Evolutionary conservation across 176 grass and related monocot species (phyloP).

Genomic region (Avena insularis): DNA sequence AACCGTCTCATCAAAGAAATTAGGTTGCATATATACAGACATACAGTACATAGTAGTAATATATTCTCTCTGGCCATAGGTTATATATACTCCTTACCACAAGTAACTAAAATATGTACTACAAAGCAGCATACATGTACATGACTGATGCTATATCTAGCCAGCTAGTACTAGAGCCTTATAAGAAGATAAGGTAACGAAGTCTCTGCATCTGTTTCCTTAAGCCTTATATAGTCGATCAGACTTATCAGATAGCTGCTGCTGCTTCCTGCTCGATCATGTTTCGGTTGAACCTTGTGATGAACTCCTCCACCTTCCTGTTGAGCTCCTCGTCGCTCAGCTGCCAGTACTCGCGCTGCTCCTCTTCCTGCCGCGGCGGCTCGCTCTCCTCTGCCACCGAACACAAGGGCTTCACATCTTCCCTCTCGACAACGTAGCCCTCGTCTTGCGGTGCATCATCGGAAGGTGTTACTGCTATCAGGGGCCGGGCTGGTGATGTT

Average conservation of each 20-base stretch:
- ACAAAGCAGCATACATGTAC: not conserved
- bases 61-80: not conserved
- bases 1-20: not conserved
- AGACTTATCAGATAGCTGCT: not conserved
- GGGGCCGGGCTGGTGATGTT: not conserved
- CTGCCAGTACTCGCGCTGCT: slow-evolving; percentile 58
- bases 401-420: slow-evolving; percentile 26
- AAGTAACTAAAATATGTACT: not conserved
- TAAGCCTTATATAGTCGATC: not conserved
- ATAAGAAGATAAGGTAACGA: not conserved
- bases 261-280: slow-evolving; percentile 60
- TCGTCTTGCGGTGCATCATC: not conserved
- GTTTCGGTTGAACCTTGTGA: slow-evolving; percentile 75
- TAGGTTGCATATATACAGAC: not conserved
- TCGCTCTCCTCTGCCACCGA: slow-evolving; percentile 32
- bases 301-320: slow-evolving; percentile 85
- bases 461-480: not conserved
- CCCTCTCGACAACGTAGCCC: not conserved
- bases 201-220: not conserved
- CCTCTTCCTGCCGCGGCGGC: not conserved
- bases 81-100: not conserved
- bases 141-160: not conserved
- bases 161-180: not conserved
- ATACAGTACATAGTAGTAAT: not conserved
- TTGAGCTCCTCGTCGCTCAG: slow-evolving; percentile 89